Conservation (phyloP, 306 rosid species). For the Glycine soja region DNA sequence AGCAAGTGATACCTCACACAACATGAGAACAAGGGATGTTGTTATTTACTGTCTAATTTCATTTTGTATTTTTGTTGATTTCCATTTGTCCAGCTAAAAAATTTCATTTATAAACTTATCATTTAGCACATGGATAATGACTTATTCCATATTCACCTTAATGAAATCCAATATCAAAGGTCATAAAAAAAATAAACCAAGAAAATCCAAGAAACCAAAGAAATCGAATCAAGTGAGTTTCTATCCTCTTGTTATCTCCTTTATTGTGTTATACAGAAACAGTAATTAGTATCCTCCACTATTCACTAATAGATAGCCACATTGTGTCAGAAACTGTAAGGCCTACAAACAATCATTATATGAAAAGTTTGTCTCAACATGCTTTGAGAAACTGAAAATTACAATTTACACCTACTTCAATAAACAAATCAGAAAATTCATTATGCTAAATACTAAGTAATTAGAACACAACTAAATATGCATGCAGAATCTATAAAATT, state of each 20-base stretch:
- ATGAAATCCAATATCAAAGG: neutral
- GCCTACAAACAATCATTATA: neutral
- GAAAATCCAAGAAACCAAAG: neutral
- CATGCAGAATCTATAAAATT: slow-evolving; percentile 10
- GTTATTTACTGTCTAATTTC: slow-evolving; percentile 14
- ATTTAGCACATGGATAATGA: slow-evolving; percentile 7
- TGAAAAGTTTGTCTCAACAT: slow-evolving; percentile 32
- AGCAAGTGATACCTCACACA: slow-evolving; percentile 28
- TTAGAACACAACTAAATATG: slow-evolving; percentile 2
- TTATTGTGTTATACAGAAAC: neutral
- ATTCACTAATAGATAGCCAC: neutral
- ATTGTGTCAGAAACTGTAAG: slow-evolving; percentile 5
- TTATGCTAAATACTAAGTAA: slow-evolving; percentile 2
- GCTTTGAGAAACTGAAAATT: slow-evolving; percentile 15
- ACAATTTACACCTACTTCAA: slow-evolving; percentile 14
- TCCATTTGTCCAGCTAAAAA: slow-evolving; percentile 4
- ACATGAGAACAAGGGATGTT: slow-evolving; percentile 27
- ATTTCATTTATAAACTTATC: neutral
- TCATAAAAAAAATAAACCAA: neutral
- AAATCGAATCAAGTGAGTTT: neutral
- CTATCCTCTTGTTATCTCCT: neutral
- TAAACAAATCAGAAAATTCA: slow-evolving; percentile 1
- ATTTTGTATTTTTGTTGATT: slow-evolving; percentile 15
- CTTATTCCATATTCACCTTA: neutral
- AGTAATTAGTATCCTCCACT: neutral